These are phyloP conservation scores for Sporothrix luriei DNA, from an alignment of 2,329 filamentous ascomycete species.

Conservation along the genomic window DNA sequence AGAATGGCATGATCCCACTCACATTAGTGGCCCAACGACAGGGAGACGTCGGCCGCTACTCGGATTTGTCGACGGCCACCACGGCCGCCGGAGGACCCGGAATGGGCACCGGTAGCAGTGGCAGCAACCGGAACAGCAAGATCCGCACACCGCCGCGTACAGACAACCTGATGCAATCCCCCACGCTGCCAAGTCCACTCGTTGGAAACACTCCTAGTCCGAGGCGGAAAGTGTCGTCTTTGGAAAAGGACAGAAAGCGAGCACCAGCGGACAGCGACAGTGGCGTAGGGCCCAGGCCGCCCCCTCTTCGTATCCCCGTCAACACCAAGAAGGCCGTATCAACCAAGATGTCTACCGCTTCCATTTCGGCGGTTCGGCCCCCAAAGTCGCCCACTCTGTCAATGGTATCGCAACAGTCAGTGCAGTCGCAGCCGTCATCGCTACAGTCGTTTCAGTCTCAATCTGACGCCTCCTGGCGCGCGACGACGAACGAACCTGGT, in stretches of 20 bases:
- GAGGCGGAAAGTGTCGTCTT: background rate
- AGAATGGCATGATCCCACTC: constrained; percentile 20
- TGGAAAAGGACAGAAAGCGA: background rate
- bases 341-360: background rate
- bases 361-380: constrained; percentile 24
- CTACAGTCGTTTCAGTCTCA: constrained; percentile 25
- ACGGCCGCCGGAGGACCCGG: constrained; percentile 13
- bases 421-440: constrained; percentile 40
- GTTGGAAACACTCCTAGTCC: background rate
- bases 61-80: constrained; percentile 23
- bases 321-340: background rate
- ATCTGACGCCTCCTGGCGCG: constrained; percentile 37
- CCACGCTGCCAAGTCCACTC: constrained; percentile 17
- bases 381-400: constrained; percentile 35
- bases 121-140: constrained; percentile 22
- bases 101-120: background rate
- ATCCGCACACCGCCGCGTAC: constrained; percentile 18
- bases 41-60: constrained; percentile 5
- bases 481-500: constrained; percentile 41
- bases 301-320: background rate
- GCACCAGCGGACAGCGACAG: background rate
- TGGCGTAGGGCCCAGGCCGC: background rate
- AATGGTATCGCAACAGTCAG: constrained; percentile 41
- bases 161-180: constrained; percentile 15
- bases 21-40: constrained; percentile 28